Evolutionary conservation across 768 basidiomycete species (phyloP), one percentile per base, ranked within the genome.

Genomic region (Termitomyces sp.): DNA sequence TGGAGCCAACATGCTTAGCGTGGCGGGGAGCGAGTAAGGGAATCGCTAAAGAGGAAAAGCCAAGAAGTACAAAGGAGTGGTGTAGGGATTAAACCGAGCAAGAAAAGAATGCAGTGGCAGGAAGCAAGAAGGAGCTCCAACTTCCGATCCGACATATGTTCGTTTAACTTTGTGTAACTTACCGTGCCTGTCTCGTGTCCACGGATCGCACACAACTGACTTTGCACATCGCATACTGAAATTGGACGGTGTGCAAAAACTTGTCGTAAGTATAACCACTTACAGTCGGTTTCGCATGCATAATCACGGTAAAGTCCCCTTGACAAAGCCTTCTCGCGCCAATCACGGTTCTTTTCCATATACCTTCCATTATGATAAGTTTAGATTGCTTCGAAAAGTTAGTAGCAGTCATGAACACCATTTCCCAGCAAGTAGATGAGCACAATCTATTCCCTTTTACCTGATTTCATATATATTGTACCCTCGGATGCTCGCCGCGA

Each of bases 41-140:
- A 56, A 52, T 47, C 63, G 63, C 63, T 62, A 54, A 37, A 28
- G 57, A 56, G 55, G 25, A 19, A 32, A 54, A 58, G n/a, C 32
- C 59, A 62, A 62, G 57, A 62, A 46, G 44, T 52, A 60, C 3
- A 27, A 55, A 46, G 46, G 41, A 60, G n/a, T 57, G 51, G 46
- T 62, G 39, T 64, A 53, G 53, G 42, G 52, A 54, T 21, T 52
- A 49, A 30, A 44, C 37, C 41, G 57, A 62, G 59, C 59, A 64
- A 62, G 59, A 62, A 62, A 58, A 25, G 52, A 54, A 28, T 30
- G 54, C 59, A 43, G 59, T 60, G 57, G 63, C 50, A 54, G 55
- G 48, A 62, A 64, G 46, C 59, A 62, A 60, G 53, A 12, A 51
- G 54, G 30, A 35, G 44, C 56, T 48, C 52, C 53, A 55, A 59